Percentiles rank a stretch among this genome's conserved stretches.
These are phyloP conservation scores for Gracilaria domingensis DNA, from an alignment of 23 red algal genomes.

Conservation along the genomic window DNA sequence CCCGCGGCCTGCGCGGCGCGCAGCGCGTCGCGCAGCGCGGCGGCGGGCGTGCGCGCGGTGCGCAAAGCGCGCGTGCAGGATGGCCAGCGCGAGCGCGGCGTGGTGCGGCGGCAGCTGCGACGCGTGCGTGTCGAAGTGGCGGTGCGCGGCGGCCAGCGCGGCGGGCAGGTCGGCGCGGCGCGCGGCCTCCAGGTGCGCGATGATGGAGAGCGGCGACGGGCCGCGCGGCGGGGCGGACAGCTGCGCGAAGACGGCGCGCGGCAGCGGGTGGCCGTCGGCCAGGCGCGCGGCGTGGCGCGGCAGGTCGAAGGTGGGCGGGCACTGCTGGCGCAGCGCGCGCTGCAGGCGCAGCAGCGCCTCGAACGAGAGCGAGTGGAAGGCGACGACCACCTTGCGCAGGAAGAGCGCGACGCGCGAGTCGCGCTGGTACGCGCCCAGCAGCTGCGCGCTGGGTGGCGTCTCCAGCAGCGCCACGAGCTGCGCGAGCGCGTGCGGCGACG, in stretches of 20 bases:
- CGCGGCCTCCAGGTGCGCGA: slow-evolving; percentile 39
- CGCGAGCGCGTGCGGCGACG: slow-evolving; percentile 7
- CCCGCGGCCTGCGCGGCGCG: slow-evolving; percentile 54
- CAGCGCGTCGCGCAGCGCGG: slow-evolving; percentile 57
- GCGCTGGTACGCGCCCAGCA: slow-evolving; percentile 16
- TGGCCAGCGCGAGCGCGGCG: slow-evolving; percentile 57
- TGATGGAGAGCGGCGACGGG: slow-evolving; percentile 3
- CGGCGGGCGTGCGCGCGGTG: slow-evolving; percentile 25
- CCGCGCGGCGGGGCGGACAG: slow-evolving; percentile 8
- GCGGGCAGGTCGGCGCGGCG: slow-evolving; percentile 32
- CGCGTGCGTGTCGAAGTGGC: slow-evolving; percentile 64
- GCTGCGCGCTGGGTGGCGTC: neutral
- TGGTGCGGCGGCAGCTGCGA: slow-evolving; percentile 37
- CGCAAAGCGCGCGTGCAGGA: slow-evolving; percentile 50
- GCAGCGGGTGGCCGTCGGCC: slow-evolving; percentile 1
- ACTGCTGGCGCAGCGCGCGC: neutral
- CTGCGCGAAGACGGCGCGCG: neutral
- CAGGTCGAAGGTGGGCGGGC: neutral
- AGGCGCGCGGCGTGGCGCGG: neutral
- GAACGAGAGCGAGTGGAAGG: slow-evolving; percentile 64
- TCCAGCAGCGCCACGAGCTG: neutral
- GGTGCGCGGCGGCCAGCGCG: slow-evolving; percentile 30
- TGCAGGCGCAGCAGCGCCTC: slow-evolving; percentile 30
- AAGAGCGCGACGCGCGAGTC: slow-evolving; percentile 34
- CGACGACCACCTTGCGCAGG: slow-evolving; percentile 48